Evolutionary conservation across 2,329 filamentous ascomycete genomes (phyloP).

Genomic region (Tolypocladium endophyticum): DNA sequence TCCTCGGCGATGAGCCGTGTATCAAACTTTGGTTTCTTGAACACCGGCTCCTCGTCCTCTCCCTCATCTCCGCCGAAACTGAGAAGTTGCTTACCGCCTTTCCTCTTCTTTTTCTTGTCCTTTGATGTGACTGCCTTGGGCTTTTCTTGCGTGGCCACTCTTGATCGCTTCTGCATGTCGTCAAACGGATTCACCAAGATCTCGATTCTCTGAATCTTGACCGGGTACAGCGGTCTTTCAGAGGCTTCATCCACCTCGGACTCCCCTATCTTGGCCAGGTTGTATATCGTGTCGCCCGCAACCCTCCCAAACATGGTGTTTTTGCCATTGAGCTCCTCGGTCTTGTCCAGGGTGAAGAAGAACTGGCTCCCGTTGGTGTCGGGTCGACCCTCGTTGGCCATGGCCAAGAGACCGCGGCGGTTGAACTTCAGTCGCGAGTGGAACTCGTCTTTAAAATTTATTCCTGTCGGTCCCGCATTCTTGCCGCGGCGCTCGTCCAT

Average conservation of each 20-base stretch:
- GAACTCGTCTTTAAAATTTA: slow-evolving; percentile 72
- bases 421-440: slow-evolving; percentile 91
- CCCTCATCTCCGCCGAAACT: slow-evolving; percentile 69
- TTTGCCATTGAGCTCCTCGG: slow-evolving; percentile 75
- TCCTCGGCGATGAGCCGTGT: slow-evolving; percentile 57
- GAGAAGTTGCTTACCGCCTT: slow-evolving; percentile 63
- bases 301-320: slow-evolving; percentile 92
- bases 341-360: slow-evolving; percentile 82
- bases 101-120: slow-evolving; percentile 59
- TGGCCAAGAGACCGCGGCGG: slow-evolving; percentile 78
- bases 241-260: slow-evolving; percentile 67
- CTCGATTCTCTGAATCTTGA: slow-evolving; percentile 65
- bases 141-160: slow-evolving; percentile 37
- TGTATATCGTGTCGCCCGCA: slow-evolving; percentile 91
- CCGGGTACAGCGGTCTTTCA: slow-evolving; percentile 77
- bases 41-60: slow-evolving; percentile 38
- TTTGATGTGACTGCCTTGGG: slow-evolving; percentile 30
- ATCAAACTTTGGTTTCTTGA: slow-evolving; percentile 73
- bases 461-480: slow-evolving; percentile 48
- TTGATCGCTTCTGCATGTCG: slow-evolving; percentile 63
- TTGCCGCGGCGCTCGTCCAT: slow-evolving; percentile 53
- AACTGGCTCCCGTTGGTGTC: slow-evolving; percentile 92
- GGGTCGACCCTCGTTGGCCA: slow-evolving; percentile 76
- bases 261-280: slow-evolving; percentile 87
- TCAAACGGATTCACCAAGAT: slow-evolving; percentile 74